These are phyloP conservation scores for Phytopythium helicoides DNA, from an alignment of 352 stramenopile genomes.

Conservation along the genomic window DNA sequence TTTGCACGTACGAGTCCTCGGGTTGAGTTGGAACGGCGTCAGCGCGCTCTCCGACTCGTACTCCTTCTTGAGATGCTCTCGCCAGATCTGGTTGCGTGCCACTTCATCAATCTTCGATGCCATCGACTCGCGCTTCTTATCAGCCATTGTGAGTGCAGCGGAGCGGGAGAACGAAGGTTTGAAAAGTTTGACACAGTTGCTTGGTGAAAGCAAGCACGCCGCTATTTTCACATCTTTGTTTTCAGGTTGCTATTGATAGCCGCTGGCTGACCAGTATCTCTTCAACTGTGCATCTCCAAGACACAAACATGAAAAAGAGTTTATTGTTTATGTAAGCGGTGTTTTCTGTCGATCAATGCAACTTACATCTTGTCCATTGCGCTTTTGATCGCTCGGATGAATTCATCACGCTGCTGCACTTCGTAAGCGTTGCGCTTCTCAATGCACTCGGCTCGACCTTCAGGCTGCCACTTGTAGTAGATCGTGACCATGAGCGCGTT, in stretches of 20 bases:
- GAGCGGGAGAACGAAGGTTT: too few species aligned
- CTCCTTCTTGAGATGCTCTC: conserved; percentile 84
- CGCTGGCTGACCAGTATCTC: neutral
- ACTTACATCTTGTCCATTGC: conserved; percentile 79
- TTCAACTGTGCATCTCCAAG: too few species aligned
- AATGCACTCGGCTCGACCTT: conserved; percentile 24
- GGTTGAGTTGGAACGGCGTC: conserved; percentile 83
- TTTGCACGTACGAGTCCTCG: conserved; percentile 57
- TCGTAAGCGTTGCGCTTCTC: conserved; percentile 81
- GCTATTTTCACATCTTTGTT: too few species aligned
- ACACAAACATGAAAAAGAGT: too few species aligned
- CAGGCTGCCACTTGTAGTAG: conserved; percentile 81
- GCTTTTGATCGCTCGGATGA: conserved; percentile 80
- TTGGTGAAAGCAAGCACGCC: too few species aligned
- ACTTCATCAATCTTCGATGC: conserved; percentile 86
- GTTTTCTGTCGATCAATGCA: neutral
- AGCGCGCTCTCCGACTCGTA: conserved; percentile 72
- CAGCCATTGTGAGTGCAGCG: conserved; percentile 32
- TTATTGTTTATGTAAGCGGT: conserved; percentile 7
- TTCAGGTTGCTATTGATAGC: neutral
- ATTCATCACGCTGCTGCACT: conserved; percentile 83
- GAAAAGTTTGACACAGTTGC: neutral
- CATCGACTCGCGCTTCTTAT: conserved; percentile 76
- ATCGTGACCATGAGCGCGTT: conserved; percentile 86
- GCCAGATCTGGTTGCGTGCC: conserved; percentile 85